Conservation (phyloP, 2,329 filamentous ascomycete genomes). For the Colletotrichum coccodes region DNA sequence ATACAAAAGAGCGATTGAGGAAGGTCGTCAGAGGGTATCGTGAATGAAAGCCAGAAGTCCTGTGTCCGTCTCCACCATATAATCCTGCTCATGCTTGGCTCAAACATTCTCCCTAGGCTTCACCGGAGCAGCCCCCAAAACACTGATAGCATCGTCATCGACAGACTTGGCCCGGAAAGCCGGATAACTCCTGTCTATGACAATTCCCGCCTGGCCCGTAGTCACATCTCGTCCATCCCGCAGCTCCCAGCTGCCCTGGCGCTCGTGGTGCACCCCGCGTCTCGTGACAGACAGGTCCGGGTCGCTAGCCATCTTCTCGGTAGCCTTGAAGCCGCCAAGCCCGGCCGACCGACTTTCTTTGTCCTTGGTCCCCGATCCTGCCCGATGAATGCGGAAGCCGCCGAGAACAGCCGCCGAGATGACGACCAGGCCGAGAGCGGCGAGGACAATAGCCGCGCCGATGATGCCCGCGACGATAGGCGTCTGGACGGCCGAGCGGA, state of each 20-base stretch:
- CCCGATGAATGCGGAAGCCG: constrained; percentile 44
- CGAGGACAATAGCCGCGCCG: constrained; percentile 54
- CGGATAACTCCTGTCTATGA: constrained; percentile 37
- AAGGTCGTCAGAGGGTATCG: constrained; percentile 31
- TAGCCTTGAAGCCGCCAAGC: constrained; percentile 54
- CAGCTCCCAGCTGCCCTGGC: constrained; percentile 62
- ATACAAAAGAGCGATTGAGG: background rate
- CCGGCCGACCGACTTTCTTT: constrained; percentile 28
- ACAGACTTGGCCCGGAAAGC: constrained; percentile 33
- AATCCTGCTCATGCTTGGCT: background rate
- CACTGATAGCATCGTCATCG: constrained; percentile 46
- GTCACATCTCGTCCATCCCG: constrained; percentile 36
- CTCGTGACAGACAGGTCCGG: constrained; percentile 51
- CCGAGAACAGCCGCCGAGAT: constrained; percentile 45
- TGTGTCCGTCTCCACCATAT: background rate
- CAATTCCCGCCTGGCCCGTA: constrained; percentile 33
- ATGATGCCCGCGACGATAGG: constrained; percentile 57
- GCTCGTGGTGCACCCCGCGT: constrained; percentile 50
- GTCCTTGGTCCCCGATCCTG: background rate
- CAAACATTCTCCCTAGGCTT: constrained; percentile 51
- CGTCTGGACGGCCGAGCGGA: constrained; percentile 30
- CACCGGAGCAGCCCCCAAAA: constrained; percentile 48
- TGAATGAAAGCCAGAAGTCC: constrained; percentile 23
- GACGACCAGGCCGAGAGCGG: constrained; percentile 44
- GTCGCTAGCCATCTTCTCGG: constrained; percentile 56